phyloP scores from a whole-genome alignment of 257 asterid species.

The Jacaranda copaia region DNA sequence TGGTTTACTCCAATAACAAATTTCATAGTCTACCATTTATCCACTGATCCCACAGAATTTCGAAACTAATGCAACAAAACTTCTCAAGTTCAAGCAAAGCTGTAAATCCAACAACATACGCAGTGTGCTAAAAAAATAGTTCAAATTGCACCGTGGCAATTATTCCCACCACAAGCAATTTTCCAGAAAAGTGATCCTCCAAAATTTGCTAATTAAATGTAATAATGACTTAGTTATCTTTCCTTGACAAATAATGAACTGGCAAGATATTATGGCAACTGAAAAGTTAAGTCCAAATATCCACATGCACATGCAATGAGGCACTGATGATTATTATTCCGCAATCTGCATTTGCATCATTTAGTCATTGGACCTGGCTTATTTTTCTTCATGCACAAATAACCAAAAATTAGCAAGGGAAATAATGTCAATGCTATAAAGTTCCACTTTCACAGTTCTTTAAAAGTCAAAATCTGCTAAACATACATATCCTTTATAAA shows the following conservation, averaged over 20 bases:
- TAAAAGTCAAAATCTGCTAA: conserved; percentile 1
- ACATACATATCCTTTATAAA: not conserved
- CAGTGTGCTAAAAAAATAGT: not conserved
- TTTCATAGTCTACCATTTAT: not conserved
- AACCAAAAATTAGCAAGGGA: not conserved
- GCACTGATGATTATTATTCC: not conserved
- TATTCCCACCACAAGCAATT: not conserved
- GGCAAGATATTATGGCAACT: not conserved
- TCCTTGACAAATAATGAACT: not conserved
- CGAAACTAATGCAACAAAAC: conserved; percentile 8
- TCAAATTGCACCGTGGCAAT: not conserved
- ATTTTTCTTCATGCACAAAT: not conserved
- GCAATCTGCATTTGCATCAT: not conserved
- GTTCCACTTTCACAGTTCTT: not conserved
- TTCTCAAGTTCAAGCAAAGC: conserved; percentile 5
- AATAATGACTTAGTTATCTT: not conserved
- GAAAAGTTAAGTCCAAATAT: not conserved
- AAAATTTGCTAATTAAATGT: not conserved
- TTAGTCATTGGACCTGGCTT: not conserved
- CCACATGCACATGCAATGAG: not conserved
- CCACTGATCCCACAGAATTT: not conserved
- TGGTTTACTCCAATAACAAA: conserved; percentile 16
- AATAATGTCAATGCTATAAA: not conserved
- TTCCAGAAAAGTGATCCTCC: not conserved
- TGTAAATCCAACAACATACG: not conserved